Evolutionary conservation across 345 rosid genomes (phyloP).

Genomic region (Murraya paniculata): DNA sequence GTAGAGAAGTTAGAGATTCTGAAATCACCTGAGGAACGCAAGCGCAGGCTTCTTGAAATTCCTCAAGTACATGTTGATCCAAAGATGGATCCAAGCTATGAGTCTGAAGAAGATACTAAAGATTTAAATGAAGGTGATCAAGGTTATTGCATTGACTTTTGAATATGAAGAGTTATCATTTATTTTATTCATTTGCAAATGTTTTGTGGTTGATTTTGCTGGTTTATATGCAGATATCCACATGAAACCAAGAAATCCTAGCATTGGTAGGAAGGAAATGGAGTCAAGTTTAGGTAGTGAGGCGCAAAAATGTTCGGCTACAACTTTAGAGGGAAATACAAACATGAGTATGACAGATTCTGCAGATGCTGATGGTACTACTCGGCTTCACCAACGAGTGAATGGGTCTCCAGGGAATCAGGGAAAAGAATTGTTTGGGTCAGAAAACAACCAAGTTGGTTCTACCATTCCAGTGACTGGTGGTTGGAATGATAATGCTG

Average conservation of each 20-base stretch:
- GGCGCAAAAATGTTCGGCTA: conserved; percentile 27
- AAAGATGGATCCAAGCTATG: conserved; percentile 45
- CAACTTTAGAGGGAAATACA: conserved; percentile 31
- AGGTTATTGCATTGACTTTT: conserved; percentile 36
- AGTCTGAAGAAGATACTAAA: conserved; percentile 46
- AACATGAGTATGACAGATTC: conserved; percentile 13
- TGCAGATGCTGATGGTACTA: conserved; percentile 35
- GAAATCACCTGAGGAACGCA: conserved; percentile 64
- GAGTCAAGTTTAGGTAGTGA: conserved; percentile 31
- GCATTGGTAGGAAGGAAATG: conserved; percentile 28
- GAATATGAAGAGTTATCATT: conserved; percentile 15
- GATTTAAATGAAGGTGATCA: conserved; percentile 41
- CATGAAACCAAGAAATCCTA: conserved; percentile 27
- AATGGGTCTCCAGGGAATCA: conserved; percentile 15
- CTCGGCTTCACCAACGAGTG: conserved; percentile 28
- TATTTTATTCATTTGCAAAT: conserved; percentile 4
- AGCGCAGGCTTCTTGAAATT: conserved; percentile 59
- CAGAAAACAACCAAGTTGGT: conserved; percentile 32
- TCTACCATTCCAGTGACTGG: conserved; percentile 11
- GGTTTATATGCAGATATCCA: conserved; percentile 38
- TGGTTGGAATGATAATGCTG: conserved; percentile 18
- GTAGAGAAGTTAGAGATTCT: conserved; percentile 76
- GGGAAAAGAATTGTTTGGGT: conserved; percentile 17
- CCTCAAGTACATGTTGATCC: conserved; percentile 69
- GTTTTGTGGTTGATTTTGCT: conserved; percentile 12